Evolutionary conservation across 1,139 yeast species (phyloP), one percentile per base, ranked within the genome.

Genomic region (Suhomyces chickasaworum): DNA sequence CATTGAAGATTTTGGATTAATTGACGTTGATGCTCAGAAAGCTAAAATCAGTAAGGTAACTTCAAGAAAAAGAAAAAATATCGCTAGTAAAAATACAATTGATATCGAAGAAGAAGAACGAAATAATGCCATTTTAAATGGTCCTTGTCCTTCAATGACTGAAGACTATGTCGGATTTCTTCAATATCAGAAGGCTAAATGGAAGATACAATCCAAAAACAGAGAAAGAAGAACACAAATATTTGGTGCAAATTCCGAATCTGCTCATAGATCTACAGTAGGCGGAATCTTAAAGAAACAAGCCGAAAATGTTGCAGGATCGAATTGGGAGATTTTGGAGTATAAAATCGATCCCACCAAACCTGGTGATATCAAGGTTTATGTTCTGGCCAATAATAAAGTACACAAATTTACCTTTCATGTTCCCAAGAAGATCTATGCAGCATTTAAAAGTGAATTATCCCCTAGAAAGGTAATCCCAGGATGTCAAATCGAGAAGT

Each of bases 311-410:
- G 82, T 85, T 58, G 88, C 89, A 9, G 86, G 84, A 4, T 71
- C 87, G 0, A 78, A 84, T 36, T 93, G 99, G 98, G 90, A 90
- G 53, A 76, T 93, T 40, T 67, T 93, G 42, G 93, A 90, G 58
- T 83, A 89, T 57, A 78, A 80, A 48, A 63, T 71, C 3, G 82
- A 77, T 48, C 80, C 84, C 0, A 59, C 69, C 17, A 77, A 69
- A 48, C 86, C 90, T 0, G 99, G 97, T 8, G 86, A 81, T 45
- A 72, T 91, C 36, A 84, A 83, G 48, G 97, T 88, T 0, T 81
- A 77, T 61, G 89, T 85, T 2, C 64, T 81, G 53, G 83, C 93
- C 39, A 81, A 82, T 52, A 84, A 81, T 12, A 86, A 84, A 58
- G 77, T 93, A 15, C 97, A 91, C 59, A 73, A 82, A 5, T 78